phyloP scores from a whole-genome alignment of 768 basidiomycete genomes.

The Leucogyrophana mollusca region DNA sequence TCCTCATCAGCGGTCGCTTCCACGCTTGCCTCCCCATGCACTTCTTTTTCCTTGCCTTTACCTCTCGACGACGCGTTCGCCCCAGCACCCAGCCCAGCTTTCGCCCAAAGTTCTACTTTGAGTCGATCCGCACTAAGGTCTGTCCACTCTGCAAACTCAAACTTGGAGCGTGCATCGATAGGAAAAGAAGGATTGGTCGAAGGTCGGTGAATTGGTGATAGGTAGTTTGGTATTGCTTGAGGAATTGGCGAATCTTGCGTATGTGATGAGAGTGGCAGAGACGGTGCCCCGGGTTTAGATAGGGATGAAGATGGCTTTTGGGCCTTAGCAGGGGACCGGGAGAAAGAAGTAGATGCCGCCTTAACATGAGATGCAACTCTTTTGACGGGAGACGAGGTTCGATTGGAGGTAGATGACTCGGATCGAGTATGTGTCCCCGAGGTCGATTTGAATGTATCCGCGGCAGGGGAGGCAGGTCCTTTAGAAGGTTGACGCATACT shows the following conservation, averaged over 20 bases:
- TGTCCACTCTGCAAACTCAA: constrained; percentile 54
- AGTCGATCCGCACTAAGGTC: constrained; percentile 53
- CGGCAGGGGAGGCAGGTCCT: constrained; percentile 12
- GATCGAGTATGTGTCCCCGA: constrained; percentile 1
- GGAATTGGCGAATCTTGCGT: constrained; percentile 9
- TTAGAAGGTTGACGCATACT: constrained; percentile 13
- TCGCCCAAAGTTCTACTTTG: constrained; percentile 61
- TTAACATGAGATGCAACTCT: constrained; percentile 18
- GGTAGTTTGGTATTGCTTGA: constrained; percentile 54
- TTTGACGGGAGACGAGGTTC: constrained; percentile 10
- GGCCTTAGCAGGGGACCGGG: constrained; percentile 13
- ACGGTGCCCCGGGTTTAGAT: constrained; percentile 19
- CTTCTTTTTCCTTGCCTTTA: constrained; percentile 49
- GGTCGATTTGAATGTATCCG: constrained; percentile 16
- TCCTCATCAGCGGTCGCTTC: constrained; percentile 20
- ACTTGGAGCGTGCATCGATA: constrained; percentile 49
- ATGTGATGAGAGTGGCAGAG: constrained; percentile 16
- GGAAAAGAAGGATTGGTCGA: constrained; percentile 82
- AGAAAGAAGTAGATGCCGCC: constrained; percentile 12
- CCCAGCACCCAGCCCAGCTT: constrained; percentile 18
- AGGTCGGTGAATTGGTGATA: constrained; percentile 76
- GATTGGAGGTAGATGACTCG: constrained; percentile 8
- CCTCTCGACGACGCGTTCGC: constrained; percentile 20
- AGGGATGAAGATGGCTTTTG: constrained; percentile 25
- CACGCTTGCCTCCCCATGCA: constrained; percentile 9